Percentiles rank a stretch among this genome's conserved stretches.
Evolutionary conservation across 257 asterid genomes (phyloP).

Genomic region (Solanum habrochaites): DNA sequence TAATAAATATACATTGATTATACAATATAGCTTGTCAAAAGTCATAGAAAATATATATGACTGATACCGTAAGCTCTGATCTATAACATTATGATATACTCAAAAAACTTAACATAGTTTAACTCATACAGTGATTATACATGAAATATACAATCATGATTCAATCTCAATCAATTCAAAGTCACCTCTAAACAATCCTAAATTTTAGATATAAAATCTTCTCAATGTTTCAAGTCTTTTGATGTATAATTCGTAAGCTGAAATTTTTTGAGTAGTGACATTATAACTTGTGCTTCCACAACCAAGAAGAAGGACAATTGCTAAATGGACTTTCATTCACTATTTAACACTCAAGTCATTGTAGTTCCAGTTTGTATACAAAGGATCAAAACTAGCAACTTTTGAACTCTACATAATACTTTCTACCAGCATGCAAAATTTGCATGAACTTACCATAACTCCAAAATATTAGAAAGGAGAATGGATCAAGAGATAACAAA

Average conservation of each 20-base stretch:
- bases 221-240: no score
- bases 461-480: not conserved
- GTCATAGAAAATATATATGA: no score
- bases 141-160: no score
- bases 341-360: not conserved
- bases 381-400: constrained; percentile 19
- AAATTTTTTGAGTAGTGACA: not conserved
- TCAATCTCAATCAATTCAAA: not conserved
- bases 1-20: no score
- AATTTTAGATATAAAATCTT: not conserved
- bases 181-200: not conserved
- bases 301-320: not conserved
- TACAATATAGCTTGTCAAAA: no score
- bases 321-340: not conserved
- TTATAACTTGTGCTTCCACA: not conserved
- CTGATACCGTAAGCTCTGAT: no score
- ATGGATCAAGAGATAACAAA: not conserved
- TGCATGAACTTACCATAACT: constrained; percentile 13
- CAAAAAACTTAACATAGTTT: not conserved
- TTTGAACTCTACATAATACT: not conserved
- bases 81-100: not conserved
- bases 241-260: not conserved
- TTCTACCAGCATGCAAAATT: constrained; percentile 15
- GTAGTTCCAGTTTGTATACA: not conserved
- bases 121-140: not conserved